Base-by-base conservation (phyloP, 129 eudicot genomes). In the Escallonia herrerae region DNA sequence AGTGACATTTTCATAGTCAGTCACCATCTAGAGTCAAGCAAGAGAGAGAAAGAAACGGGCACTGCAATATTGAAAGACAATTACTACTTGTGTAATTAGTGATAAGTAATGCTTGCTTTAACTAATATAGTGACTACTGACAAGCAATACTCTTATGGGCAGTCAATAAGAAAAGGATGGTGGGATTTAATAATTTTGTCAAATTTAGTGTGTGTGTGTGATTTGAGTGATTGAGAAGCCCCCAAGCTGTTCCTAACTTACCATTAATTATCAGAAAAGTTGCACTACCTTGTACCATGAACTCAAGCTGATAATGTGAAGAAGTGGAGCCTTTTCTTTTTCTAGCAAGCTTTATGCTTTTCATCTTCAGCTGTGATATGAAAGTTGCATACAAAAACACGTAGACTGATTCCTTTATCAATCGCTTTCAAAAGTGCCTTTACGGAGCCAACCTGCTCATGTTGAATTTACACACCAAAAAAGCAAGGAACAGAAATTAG, bases 291-390 rank as follows among this genome's bases (percentile, higher is more conserved):
- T 43, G 2, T 38, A 41, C 43, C 43, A 13, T 41, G 7, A 42
- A 43, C 50, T 61, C 65, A 43, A 39, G 50, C 50, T 50, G 45
- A n/a, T 49, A 64, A 50, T 64, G 52, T 63, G 55, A 63, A 6
- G 22, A 41, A n/a, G 4, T 7, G 12, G 14, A 51, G 14, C 56
- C 11, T 51, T 51, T 51, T 41, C 2, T 12, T 8, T 42, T 0
- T 61, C 13, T 42, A 42, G 38, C 33, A 43, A 43, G 6, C 12
- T 43, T 62, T 15, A 6, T 15, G 7, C 49, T 46, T 43, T 64
- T 43, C 41, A 48, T 8, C 66, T 33, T 64, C 58, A 64, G 15
- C 58, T 22, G 45, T 49, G 56, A 22, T 3, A 64, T 64, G 56
- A 47, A 12, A 64, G 33, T 47, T 33, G 43, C 12, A 43, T 40